phyloP scores from a whole-genome alignment of 2,329 filamentous ascomycete species.

The Xylariaceae sp. region DNA sequence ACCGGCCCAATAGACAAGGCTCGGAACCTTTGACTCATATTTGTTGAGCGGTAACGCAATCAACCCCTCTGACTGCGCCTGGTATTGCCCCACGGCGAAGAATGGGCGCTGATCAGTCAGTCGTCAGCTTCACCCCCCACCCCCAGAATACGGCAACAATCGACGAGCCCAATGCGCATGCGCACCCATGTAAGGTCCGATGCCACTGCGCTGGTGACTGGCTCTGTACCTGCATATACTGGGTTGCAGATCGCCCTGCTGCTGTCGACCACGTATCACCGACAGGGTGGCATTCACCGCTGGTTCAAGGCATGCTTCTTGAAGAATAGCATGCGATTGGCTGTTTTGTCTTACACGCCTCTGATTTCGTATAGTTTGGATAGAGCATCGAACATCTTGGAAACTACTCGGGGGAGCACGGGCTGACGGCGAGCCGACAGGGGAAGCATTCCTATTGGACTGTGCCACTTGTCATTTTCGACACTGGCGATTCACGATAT shows the following conservation, averaged over 20 bases:
- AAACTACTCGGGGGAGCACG: neutral
- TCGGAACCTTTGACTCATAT: too few relatives aligned
- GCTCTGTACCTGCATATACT: slow-evolving; percentile 14
- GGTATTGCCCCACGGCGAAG: too few relatives aligned
- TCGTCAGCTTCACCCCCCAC: too few relatives aligned
- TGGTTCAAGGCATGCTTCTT: neutral
- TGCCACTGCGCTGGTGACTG: too few relatives aligned
- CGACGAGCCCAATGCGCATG: too few relatives aligned
- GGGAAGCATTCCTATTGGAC: neutral
- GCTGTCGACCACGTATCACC: slow-evolving; percentile 14
- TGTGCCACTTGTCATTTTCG: neutral
- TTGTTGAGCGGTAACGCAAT: too few relatives aligned
- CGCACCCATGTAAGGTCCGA: too few relatives aligned
- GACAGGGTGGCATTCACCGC: slow-evolving; percentile 13
- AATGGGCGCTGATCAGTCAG: too few relatives aligned
- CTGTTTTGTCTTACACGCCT: slow-evolving; percentile 9
- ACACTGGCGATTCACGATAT: too few relatives aligned
- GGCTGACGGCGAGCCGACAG: neutral
- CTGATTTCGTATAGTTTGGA: neutral
- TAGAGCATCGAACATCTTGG: neutral
- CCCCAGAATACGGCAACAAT: too few relatives aligned
- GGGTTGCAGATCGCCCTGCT: slow-evolving; percentile 7
- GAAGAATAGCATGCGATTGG: slow-evolving; percentile 9
- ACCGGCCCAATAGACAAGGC: too few relatives aligned
- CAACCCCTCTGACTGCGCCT: too few relatives aligned